Evolutionary conservation across 2,329 filamentous ascomycete genomes (phyloP), one percentile per base, ranked within the genome.

Genomic region (Sporothrix mexicana): DNA sequence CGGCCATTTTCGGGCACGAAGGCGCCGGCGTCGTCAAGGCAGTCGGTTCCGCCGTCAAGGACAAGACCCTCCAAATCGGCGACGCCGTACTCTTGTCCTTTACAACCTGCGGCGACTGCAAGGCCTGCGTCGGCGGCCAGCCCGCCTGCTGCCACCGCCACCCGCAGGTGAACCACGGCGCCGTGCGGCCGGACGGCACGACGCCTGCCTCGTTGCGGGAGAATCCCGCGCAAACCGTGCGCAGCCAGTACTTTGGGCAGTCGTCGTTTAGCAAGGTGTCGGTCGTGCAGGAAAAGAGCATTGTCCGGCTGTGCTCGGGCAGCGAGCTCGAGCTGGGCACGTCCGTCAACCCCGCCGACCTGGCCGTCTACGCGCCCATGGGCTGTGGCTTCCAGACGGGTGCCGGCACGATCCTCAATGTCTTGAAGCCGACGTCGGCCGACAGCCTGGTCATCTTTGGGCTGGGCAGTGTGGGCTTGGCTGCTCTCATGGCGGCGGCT

Each of bases 321-420:
- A 8, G 17, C 15, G 17, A 53, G 1, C 51, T 53, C 15, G 17
- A 53, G 1, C 51, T 53, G 20, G 51, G 51, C 15, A 53, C 5
- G 0, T 9, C 15, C 0, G 51, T 53, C 4, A 7, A n/a, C 1
- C 17, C n/a, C n/a, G 23, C 15, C 9, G 51, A 20, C 51, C n/a
- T 53, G 51, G 51, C 17, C n/a, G n/a, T 53, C n/a, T 53, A 53
- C 9, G 51, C 51, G 17, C 51, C 51, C 17, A 53, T 53, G 51
- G 51, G 51, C 51, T 53, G 51, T n/a, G 51, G 51, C 5, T 53
- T 53, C 51, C 51, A 53, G 51, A 53, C 51, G n/a, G 51, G 51
- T 10, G 17, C 51, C n/a, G 51, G 51, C 2, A 53, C 51, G 4
- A 53, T 59, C 3, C 55, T 59, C 55, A 59, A 59, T 23, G 55